Base-by-base conservation (phyloP, 176 grass and related monocot species). In the Rhynchospora breviuscula region DNA sequence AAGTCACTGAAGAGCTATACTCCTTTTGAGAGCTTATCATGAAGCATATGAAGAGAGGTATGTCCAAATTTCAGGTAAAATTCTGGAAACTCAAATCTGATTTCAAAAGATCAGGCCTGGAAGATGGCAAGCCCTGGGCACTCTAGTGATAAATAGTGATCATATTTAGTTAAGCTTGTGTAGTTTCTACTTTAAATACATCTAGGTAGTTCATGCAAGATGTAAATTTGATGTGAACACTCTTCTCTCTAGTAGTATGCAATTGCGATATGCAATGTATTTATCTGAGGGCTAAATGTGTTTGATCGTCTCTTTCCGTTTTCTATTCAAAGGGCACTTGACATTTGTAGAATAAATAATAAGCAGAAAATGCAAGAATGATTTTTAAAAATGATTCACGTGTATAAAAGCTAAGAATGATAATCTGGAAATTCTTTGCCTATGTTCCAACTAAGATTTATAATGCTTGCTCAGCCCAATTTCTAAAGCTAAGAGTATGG, bases 11-110 rank as follows among this genome's bases (percentile, higher is more conserved):
- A 88, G 52, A 83, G 81, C 13, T 86, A 91, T 69, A 74, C 83
- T 18, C 94, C 94, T 0, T 97, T 97, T 76, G 80, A 84, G 21
- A 91, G 88, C 31, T 88, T 67, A 78, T 74, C 79, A 19, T 97
- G 81, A 93, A 13, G 57, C 43, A 53, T 21, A 81, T 19, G 58
- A 80, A 76, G 5, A 29, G 48, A 74, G 29, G 29, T 5, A 1
- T 25, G 63, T 14, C 29, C 19, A 65, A 11, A 7, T 67, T 67
- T 67, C 5, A 67, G 4, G 2, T 7, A 67, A 67, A 33, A 67
- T 14, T 35, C 63, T 67, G 12, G 31, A 66, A 66, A 14, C 65
- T 40, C 26, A 40, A 23, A 68, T 68, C 26, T 31, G 65, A 22
- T 12, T 71, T 45, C 67, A 45, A 44, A 15, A 45, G 43, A n/a